These are phyloP conservation scores for Candida anglica DNA, from an alignment of 805 yeast genomes.

Conservation along the genomic window DNA sequence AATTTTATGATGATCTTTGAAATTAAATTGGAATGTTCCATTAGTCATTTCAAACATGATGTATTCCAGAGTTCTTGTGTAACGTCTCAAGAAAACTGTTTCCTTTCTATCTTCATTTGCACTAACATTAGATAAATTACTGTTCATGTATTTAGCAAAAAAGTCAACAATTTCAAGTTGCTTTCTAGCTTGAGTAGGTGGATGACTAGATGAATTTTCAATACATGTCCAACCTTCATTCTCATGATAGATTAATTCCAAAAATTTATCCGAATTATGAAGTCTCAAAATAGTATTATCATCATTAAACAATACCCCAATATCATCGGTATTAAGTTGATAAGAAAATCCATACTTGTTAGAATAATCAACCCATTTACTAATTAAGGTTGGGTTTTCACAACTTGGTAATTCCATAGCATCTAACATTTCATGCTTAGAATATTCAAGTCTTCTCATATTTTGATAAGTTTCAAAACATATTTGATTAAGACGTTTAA, in stretches of 20 bases:
- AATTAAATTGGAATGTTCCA: conserved; percentile 91
- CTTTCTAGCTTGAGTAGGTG: conserved; percentile 52
- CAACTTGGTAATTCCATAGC: conserved; percentile 37
- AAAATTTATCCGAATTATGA: conserved; percentile 58
- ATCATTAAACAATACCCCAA: conserved; percentile 87
- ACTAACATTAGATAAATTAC: conserved; percentile 78
- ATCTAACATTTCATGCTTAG: conserved; percentile 28
- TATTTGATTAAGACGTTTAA: conserved; percentile 31
- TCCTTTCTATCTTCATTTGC: conserved; percentile 60
- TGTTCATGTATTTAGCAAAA: conserved; percentile 88
- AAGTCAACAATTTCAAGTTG: conserved; percentile 84
- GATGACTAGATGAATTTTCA: conserved; percentile 38
- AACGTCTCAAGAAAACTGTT: conserved; percentile 75
- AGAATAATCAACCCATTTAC: conserved; percentile 98
- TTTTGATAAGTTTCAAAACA: conserved; percentile 34
- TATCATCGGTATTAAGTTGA: conserved; percentile 83
- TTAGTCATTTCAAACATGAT: conserved; percentile 93
- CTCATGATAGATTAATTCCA: conserved; percentile 51
- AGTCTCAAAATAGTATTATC: conserved; percentile 76
- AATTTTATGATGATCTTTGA: conserved; percentile 90
- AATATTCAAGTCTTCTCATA: conserved; percentile 40
- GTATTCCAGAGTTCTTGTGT: conserved; percentile 71
- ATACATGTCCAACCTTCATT: conserved; percentile 45
- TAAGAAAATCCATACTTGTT: conserved; percentile 94
- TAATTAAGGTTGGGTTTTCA: conserved; percentile 66